Evolutionary conservation across 2,329 filamentous ascomycete genomes (phyloP), one percentile per base, ranked within the genome.

Genomic region (Sclerotinia subarctica): DNA sequence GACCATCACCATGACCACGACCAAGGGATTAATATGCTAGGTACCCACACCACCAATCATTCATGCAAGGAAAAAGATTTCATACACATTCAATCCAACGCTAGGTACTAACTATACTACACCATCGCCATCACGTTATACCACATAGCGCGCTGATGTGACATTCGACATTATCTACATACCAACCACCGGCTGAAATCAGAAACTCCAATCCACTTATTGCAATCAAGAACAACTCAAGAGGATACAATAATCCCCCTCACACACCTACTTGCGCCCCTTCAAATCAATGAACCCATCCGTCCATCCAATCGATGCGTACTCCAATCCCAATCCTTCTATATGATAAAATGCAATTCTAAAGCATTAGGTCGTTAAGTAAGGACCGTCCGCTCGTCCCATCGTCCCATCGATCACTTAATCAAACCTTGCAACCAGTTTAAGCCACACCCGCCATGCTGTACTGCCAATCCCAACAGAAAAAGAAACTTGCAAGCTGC

Each of bases 341-440:
- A 38, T 62, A 62, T 38, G 46, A 24, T 62, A 17, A 51, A 62
- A 62, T 38, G 46, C 29, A 51, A 17, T n/a, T 62, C 59, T 62
- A 62, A 51, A 15, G 32, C n/a, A 35, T 51, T 32, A 26, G 17
- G 46, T 21, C 46, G 32, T 62, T 35, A 51, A n/a, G 13, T 24
- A 24, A 57, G 29, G n/a, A 51, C 29, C 59, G 19, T 38, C 21
- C n/a, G 38, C 46, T 5, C 5, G 15, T 51, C 5, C 5, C 11
- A 24, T 19, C 15, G 29, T 62, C 29, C 29, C 59, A 51, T 51
- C 10, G 26, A 26, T n/a, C n/a, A 49, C 5, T 11, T n/a, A 15
- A 51, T 24, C 58, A 26, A 19, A 26, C 11, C 58, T 51, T 7
- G 46, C 29, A 19, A 5, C 17, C 15, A 57, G 15, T 62, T 46